Base-by-base conservation (phyloP, 164 flowering plant genomes). In the Magnolia changhungtana region DNA sequence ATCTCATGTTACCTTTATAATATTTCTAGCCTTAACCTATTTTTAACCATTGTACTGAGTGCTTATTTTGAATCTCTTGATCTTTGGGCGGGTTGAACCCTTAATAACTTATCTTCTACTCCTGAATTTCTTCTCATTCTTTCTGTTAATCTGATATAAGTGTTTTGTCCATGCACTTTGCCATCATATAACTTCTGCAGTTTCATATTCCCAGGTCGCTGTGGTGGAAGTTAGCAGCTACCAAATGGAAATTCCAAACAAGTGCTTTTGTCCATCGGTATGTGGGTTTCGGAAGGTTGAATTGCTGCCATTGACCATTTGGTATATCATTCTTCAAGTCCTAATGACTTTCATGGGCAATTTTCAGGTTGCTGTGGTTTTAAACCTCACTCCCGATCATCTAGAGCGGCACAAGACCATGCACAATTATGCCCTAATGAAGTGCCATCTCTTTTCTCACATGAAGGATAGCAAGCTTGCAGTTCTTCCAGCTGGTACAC, bases 191-290 rank as follows among this genome's bases (percentile, higher is more conserved):
- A 51, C 1, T 1, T 49, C 50, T 71, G 11, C 13, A 29, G 23
- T 77, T 37, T n/a, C 19, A 23, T 51, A 63, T 66, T 76, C 69
- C 2, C 72, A 86, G 88, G 86, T 86, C 80, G 87, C 84, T 67
- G 88, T 84, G 55, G 88, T 86, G 81, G 88, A 86, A 80, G 84
- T 86, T 75, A 86, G 88, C 87, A 84, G 88, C 80, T 86, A 83
- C 70, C 85, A 84, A 78, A 71, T 86, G 87, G 87, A 86, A 64
- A 81, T 86, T 73, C 86, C 81, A 23, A 73, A 70, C 72, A 81
- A 77, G 23, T 69, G 69, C 79, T 86, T 86, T 55, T 78, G 75
- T 74, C 88, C 88, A 65, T 81, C 88, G 10, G 88, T 86, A 74
- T 79, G 85, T 80, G 73, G 69, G 50, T 51, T 67, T 71, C 31